phyloP scores from a whole-genome alignment of 2,329 filamentous ascomycete species.

The Paradendryphiella salina region DNA sequence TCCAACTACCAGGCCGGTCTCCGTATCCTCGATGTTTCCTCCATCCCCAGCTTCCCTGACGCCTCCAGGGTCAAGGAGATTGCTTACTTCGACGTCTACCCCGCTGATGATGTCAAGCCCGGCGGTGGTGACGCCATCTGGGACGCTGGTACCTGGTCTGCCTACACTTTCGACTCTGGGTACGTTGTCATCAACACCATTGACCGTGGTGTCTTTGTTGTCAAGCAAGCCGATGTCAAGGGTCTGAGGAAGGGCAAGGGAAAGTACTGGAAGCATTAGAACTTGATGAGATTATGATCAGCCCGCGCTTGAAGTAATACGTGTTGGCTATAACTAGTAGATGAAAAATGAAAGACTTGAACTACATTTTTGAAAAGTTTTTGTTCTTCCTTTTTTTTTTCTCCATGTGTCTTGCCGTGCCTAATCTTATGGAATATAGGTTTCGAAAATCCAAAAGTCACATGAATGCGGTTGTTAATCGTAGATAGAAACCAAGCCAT shows the following conservation, averaged over 20 bases:
- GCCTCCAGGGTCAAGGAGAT: slow-evolving; percentile 48
- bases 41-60: slow-evolving; percentile 45
- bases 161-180: slow-evolving; percentile 49
- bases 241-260: slow-evolving; percentile 32
- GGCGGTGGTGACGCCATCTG: slow-evolving; percentile 45
- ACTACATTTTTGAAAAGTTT: too few species aligned
- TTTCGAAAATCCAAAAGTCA: too few species aligned
- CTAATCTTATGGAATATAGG: too few species aligned
- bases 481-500: too few species aligned
- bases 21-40: slow-evolving; percentile 49
- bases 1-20: slow-evolving; percentile 52
- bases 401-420: too few species aligned
- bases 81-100: slow-evolving; percentile 51
- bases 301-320: too few species aligned
- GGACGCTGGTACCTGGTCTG: slow-evolving; percentile 51
- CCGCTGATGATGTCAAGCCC: slow-evolving; percentile 44
- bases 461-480: too few species aligned
- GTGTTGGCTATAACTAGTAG: too few species aligned
- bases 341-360: too few species aligned
- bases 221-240: slow-evolving; percentile 29
- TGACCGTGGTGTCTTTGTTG: slow-evolving; percentile 48
- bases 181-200: slow-evolving; percentile 56
- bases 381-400: too few species aligned
- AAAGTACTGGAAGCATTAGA: slow-evolving; percentile 28
- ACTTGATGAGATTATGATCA: neutral